A percentile compares a stretch with the other conserved stretches of the same genome.
These are phyloP conservation scores for Dioszegia aurantiaca DNA, from an alignment of 768 basidiomycete species.

Conservation along the genomic window DNA sequence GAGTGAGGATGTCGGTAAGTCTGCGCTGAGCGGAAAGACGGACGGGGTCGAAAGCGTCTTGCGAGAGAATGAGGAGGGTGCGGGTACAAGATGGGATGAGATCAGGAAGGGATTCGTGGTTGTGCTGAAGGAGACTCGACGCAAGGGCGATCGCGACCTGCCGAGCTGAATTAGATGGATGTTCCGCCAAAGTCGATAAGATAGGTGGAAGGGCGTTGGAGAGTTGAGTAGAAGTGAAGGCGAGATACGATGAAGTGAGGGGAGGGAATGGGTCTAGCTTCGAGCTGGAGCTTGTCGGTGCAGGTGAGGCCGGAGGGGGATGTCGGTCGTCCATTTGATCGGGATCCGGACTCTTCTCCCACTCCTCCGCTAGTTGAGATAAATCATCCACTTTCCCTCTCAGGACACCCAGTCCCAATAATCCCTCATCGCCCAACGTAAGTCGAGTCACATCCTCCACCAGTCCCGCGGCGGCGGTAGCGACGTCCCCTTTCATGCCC, in stretches of 20 bases:
- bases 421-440: conserved; percentile 42
- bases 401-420: conserved; percentile 29
- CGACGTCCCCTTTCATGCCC: conserved; percentile 37
- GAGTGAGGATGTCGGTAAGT: conserved; percentile 16
- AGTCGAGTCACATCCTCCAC: conserved; percentile 32
- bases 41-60: conserved; percentile 42
- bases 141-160: conserved; percentile 22
- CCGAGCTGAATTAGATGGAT: conserved; percentile 37
- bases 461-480: conserved; percentile 18
- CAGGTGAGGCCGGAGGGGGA: conserved; percentile 25
- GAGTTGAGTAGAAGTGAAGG: conserved; percentile 75
- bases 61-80: conserved; percentile 66
- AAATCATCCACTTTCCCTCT: conserved; percentile 32
- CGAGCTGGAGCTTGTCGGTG: conserved; percentile 16
- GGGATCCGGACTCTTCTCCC: not conserved
- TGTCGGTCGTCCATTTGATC: not conserved
- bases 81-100: conserved; percentile 67
- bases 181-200: conserved; percentile 57
- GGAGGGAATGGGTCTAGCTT: conserved; percentile 55
- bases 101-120: conserved; percentile 59
- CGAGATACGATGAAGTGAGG: conserved; percentile 74
- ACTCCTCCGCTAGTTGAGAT: conserved; percentile 39
- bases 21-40: conserved; percentile 17
- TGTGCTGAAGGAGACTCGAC: conserved; percentile 17
- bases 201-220: conserved; percentile 77